A percentile compares a stretch with the other conserved stretches of the same genome.
These are phyloP conservation scores for Verticillium nonalfalfae DNA, from an alignment of 2,329 filamentous ascomycete genomes.

Conservation along the genomic window DNA sequence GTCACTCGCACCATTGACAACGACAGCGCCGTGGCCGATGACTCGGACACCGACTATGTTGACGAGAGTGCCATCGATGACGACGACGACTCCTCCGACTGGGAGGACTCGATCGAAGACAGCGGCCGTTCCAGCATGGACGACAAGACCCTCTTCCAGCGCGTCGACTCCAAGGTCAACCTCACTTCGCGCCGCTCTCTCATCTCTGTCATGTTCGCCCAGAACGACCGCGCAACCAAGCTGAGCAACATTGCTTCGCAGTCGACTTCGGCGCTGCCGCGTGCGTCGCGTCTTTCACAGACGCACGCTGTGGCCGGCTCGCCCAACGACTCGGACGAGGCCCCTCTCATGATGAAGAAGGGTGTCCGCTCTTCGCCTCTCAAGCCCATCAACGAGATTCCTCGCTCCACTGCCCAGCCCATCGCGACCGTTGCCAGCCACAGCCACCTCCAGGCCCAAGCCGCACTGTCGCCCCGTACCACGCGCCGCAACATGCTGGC, in stretches of 20 bases:
- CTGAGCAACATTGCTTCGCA: slow-evolving; percentile 64
- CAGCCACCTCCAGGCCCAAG: slow-evolving; percentile 53
- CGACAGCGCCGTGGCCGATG: slow-evolving; percentile 38
- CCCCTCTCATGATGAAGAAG: slow-evolving; percentile 59
- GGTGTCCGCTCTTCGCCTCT: slow-evolving; percentile 42
- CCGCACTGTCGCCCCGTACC: slow-evolving; percentile 81
- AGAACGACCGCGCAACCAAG: slow-evolving; percentile 64
- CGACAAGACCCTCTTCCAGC: slow-evolving; percentile 75
- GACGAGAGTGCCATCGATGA: slow-evolving; percentile 80
- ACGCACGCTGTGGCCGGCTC: slow-evolving; percentile 38
- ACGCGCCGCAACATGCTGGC: slow-evolving; percentile 93
- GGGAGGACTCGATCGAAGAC: slow-evolving; percentile 67
- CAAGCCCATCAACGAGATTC: slow-evolving; percentile 54
- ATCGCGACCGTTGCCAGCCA: slow-evolving; percentile 65
- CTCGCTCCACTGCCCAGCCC: slow-evolving; percentile 65
- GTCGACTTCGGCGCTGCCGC: slow-evolving; percentile 62
- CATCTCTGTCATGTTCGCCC: slow-evolving; percentile 79
- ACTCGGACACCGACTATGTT: slow-evolving; percentile 60
- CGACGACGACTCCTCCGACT: slow-evolving; percentile 56
- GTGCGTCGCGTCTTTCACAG: slow-evolving; percentile 45
- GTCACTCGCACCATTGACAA: slow-evolving; percentile 58
- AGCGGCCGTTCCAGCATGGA: slow-evolving; percentile 79
- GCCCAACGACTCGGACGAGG: slow-evolving; percentile 55
- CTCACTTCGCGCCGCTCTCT: slow-evolving; percentile 81
- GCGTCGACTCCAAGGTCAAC: slow-evolving; percentile 82